A percentile compares a stretch with the other conserved stretches of the same genome.
phyloP scores from a whole-genome alignment of 2,329 filamentous ascomycete species.

The Epichloe elymi region DNA sequence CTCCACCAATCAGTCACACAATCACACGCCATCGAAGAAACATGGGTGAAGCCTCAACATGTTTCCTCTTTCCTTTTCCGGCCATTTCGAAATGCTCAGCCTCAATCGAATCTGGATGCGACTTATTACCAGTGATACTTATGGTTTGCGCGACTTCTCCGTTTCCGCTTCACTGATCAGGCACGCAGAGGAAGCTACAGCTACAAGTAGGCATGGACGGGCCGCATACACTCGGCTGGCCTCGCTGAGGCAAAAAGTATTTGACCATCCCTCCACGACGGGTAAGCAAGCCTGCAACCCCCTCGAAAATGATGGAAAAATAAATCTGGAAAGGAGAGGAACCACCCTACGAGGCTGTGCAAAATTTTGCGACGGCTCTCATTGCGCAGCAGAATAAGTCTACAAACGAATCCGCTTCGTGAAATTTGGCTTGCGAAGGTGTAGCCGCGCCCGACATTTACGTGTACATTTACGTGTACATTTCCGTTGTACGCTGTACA shows the following conservation, averaged over 20 bases:
- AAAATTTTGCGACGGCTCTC: neutral
- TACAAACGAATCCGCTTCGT: too few relatives aligned
- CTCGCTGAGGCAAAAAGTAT: neutral
- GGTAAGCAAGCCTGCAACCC: neutral
- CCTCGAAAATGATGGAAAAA: neutral
- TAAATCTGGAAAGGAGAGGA: neutral
- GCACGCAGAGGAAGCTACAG: too few relatives aligned
- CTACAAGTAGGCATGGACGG: too few relatives aligned
- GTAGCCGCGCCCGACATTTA: too few relatives aligned
- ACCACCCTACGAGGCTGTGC: neutral
- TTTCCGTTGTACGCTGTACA: too few relatives aligned
- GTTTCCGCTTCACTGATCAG: too few relatives aligned
- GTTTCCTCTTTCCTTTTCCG: slow-evolving; percentile 7
- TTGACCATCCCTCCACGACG: neutral
- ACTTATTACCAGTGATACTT: too few relatives aligned
- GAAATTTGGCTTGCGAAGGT: too few relatives aligned
- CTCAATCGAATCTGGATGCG: slow-evolving; percentile 8
- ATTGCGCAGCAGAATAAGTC: too few relatives aligned
- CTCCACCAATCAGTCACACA: neutral
- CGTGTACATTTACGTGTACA: neutral
- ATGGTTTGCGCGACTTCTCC: neutral
- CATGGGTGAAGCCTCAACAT: neutral
- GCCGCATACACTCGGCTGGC: too few relatives aligned
- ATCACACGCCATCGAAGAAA: neutral
- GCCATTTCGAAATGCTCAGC: slow-evolving; percentile 9